Base-by-base conservation (phyloP, 2,329 filamentous ascomycete species). In the Exophiala oligosperma region DNA sequence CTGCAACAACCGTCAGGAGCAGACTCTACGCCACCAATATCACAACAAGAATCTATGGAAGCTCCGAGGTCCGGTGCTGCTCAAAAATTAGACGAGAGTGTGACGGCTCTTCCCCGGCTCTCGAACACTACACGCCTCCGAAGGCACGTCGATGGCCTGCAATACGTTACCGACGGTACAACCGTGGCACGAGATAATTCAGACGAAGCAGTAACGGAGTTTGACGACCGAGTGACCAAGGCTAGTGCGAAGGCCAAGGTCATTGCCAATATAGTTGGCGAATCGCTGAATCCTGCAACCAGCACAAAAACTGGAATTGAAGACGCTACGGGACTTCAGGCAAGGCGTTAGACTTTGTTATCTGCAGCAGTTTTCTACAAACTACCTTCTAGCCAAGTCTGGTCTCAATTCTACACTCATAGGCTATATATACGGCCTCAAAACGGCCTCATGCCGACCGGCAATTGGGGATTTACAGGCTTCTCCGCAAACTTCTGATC, bases 181-280 rank as follows among this genome's bases (percentile, higher is more conserved):
- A 93, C 86, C 1, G 75, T 97, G 44, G 86, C 87, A 14, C 92
- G 87, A 21, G 81, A 87, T 59, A 99, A 99, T 70, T 88, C 84
- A 3, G 93, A 97, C 70, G 91, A 96, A 48, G 87, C 88, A 0
- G 92, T 99, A 23, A 88, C 89, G 51, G 92, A 97, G 68, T 92
- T 96, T 69, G 94, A 99, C 68, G 91, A 97, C 71, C 82, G 92
- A 11, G 71, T 96, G 40, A 94, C 92, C 75, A 84, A 90, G 63
- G 93, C 92, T 3, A 84, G 86, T 66, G 89, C 89, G 2, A 97
- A 96, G 72, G 84, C 84, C 1, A 96, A 93, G 74, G 83, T 99
- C 48, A 86, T 97, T 46, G 89, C 94, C 72, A 87, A 87, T 60
- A 85, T 90, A 8, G 68, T 83, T 26, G 82, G 82, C 6, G 81